Conservation (phyloP, 345 rosid genomes). For the Euphorbia lathyris region DNA sequence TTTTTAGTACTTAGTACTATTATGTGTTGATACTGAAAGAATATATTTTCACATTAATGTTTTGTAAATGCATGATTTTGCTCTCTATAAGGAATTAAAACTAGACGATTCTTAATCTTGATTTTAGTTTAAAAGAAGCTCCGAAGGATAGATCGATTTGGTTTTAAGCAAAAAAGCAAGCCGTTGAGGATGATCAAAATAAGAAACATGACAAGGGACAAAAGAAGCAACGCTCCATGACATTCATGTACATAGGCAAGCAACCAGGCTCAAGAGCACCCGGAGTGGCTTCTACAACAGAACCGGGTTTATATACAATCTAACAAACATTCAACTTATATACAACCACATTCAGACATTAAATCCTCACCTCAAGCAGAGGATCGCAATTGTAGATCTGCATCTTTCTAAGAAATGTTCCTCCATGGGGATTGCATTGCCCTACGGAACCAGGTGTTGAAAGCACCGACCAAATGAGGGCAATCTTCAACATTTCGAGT, state of each 20-base stretch:
- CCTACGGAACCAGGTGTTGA: constrained; percentile 72
- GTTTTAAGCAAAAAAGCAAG: not conserved
- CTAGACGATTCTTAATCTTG: too few relatives aligned
- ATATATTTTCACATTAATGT: too few relatives aligned
- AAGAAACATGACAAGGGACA: not conserved
- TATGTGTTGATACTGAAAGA: too few relatives aligned
- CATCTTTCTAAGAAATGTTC: not conserved
- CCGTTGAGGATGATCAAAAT: too few relatives aligned
- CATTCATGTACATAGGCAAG: not conserved
- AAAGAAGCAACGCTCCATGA: not conserved
- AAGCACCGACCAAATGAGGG: constrained; percentile 58
- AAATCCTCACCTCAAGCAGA: not conserved
- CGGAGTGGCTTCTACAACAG: constrained; percentile 8
- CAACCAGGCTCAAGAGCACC: not conserved
- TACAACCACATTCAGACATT: not conserved
- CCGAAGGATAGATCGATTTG: too few relatives aligned
- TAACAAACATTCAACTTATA: not conserved
- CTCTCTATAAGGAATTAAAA: too few relatives aligned
- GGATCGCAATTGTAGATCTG: not conserved
- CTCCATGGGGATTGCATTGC: constrained; percentile 34
- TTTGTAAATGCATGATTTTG: too few relatives aligned
- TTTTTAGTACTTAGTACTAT: too few relatives aligned
- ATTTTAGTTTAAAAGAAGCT: too few relatives aligned
- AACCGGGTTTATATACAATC: constrained; percentile 14
- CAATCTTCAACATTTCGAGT: constrained; percentile 61